These are phyloP conservation scores for Incumbomyces lentus DNA, from an alignment of 2,329 filamentous ascomycete genomes.

Conservation along the genomic window DNA sequence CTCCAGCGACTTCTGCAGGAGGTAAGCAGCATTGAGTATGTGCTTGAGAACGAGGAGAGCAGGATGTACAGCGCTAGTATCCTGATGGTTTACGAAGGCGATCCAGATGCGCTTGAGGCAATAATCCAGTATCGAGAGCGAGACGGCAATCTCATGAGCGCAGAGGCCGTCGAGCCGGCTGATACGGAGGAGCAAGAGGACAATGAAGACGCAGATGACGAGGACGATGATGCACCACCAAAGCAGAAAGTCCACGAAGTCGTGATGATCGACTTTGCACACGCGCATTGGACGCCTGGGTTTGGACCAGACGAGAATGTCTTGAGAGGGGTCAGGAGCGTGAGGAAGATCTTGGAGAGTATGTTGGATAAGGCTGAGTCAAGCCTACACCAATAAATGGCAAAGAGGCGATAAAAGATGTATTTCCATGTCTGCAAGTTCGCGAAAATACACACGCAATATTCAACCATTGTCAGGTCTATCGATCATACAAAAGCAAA, in stretches of 20 bases:
- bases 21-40: constrained; percentile 35
- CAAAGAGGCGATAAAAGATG: not conserved
- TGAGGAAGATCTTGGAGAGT: constrained; percentile 60
- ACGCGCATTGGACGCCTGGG: constrained; percentile 73
- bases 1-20: constrained; percentile 32
- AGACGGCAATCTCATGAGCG: constrained; percentile 20
- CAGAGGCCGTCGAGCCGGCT: constrained; percentile 27
- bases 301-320: constrained; percentile 78
- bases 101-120: constrained; percentile 43
- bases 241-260: constrained; percentile 62
- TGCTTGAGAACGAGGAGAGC: constrained; percentile 48
- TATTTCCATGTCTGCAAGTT: too few relatives aligned
- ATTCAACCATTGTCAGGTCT: too few relatives aligned
- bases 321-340: constrained; percentile 61
- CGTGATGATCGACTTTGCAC: constrained; percentile 94
- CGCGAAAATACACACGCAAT: too few relatives aligned
- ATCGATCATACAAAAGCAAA: too few relatives aligned
- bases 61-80: constrained; percentile 59
- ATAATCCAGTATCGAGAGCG: constrained; percentile 37
- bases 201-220: constrained; percentile 36
- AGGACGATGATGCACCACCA: constrained; percentile 44
- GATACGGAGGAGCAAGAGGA: constrained; percentile 29
- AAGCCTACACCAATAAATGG: too few relatives aligned
- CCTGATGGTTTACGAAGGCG: constrained; percentile 57
- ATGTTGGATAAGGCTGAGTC: not conserved